phyloP scores from a whole-genome alignment of 2,329 filamentous ascomycete genomes.

The Fusarium albosuccineum region DNA sequence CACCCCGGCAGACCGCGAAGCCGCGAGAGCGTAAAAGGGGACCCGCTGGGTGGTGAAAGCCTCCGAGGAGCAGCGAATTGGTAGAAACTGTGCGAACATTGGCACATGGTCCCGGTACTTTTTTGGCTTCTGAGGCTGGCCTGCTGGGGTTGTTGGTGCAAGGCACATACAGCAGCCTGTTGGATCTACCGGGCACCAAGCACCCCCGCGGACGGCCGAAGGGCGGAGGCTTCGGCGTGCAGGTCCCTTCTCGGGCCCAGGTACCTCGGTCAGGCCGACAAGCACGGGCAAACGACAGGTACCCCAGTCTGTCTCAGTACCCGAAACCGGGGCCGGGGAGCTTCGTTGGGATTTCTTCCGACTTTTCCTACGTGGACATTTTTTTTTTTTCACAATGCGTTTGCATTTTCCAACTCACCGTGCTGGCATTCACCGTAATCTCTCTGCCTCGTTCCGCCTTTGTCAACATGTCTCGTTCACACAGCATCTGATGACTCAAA shows the following conservation, averaged over 20 bases:
- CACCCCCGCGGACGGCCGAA: slow-evolving; percentile 29
- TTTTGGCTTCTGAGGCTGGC: slow-evolving; percentile 18
- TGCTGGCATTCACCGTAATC: neutral
- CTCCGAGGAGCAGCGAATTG: slow-evolving; percentile 18
- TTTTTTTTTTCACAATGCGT: slow-evolving; percentile 13
- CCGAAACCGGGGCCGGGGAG: slow-evolving; percentile 25
- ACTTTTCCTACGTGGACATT: neutral
- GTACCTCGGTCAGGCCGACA: slow-evolving; percentile 33
- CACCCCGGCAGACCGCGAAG: slow-evolving; percentile 37
- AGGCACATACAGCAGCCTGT: neutral
- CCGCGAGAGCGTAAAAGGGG: slow-evolving; percentile 37
- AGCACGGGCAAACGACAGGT: slow-evolving; percentile 20
- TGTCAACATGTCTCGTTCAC: neutral
- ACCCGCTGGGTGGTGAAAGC: slow-evolving; percentile 14
- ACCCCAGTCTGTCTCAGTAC: slow-evolving; percentile 26
- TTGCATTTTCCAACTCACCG: neutral
- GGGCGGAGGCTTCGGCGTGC: slow-evolving; percentile 17
- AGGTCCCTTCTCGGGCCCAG: slow-evolving; percentile 34
- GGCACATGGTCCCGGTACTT: slow-evolving; percentile 23
- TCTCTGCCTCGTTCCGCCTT: neutral
- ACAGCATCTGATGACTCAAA: slow-evolving; percentile 10
- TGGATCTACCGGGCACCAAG: slow-evolving; percentile 14
- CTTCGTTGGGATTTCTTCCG: slow-evolving; percentile 11
- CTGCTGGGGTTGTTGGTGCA: neutral
- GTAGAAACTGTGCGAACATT: slow-evolving; percentile 16